A percentile compares a stretch with the other conserved stretches of the same genome.
phyloP scores from a whole-genome alignment of 2,329 filamentous ascomycete genomes.

The Phialemoniopsis sp. region DNA sequence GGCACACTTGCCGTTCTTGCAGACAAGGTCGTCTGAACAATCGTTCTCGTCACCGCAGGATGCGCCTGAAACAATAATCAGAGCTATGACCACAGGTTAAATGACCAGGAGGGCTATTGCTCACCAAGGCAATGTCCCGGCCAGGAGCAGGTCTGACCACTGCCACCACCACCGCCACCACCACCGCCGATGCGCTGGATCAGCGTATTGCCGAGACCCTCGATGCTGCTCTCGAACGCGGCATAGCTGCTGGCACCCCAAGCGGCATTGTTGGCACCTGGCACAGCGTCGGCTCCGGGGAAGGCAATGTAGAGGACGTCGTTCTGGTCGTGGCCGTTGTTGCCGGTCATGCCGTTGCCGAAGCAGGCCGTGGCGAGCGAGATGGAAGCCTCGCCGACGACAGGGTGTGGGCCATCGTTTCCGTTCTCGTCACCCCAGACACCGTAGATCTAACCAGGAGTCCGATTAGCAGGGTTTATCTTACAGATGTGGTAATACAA shows the following conservation, averaged over 20 bases:
- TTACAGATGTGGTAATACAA: no score
- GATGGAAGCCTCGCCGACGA: constrained; percentile 44
- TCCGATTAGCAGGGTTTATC: neutral
- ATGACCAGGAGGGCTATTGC: no score
- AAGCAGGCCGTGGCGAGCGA: constrained; percentile 43
- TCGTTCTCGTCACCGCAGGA: constrained; percentile 6
- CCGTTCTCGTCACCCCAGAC: constrained; percentile 53
- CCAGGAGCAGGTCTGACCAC: constrained; percentile 1
- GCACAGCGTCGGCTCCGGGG: constrained; percentile 49
- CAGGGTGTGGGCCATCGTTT: constrained; percentile 27
- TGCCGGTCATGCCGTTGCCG: constrained; percentile 43
- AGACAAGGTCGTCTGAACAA: constrained; percentile 6
- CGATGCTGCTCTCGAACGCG: constrained; percentile 51
- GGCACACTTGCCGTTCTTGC: constrained; percentile 1
- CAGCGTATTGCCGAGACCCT: constrained; percentile 44
- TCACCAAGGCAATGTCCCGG: constrained; percentile 4
- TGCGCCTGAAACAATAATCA: neutral
- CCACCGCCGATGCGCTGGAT: constrained; percentile 29
- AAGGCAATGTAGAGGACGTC: constrained; percentile 63
- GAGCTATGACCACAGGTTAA: no score
- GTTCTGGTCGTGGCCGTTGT: constrained; percentile 49
- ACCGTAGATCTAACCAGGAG: constrained; percentile 35
- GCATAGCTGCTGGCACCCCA: constrained; percentile 47
- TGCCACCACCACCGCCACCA: constrained; percentile 1
- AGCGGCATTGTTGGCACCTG: constrained; percentile 44